Evolutionary conservation across 2,329 filamentous ascomycete species (phyloP), one percentile per base, ranked within the genome.

Genomic region (Exophiala dermatitidis): DNA sequence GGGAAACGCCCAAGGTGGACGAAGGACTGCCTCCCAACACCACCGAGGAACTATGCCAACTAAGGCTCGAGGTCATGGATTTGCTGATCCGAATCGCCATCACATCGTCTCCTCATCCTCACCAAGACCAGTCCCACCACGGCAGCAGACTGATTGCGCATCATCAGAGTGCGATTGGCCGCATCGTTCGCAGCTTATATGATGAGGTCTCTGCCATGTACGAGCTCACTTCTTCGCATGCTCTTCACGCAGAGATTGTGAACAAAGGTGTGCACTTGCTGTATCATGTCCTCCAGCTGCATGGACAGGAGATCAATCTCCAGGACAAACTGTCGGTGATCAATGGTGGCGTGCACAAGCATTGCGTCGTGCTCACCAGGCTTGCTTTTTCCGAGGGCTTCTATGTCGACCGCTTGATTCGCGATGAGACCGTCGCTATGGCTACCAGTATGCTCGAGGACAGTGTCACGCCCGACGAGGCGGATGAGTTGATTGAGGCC

Each of bases 321-420:
- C 78, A 82, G 46, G 77, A 80, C 46, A 94, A 91, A 67, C 74
- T 95, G 3, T 76, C 78, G 0, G 78, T 79, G 5, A 80, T 87
- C 0, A 77, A 81, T 3, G 88, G 88, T 2, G 87, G 84, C 0
- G 80, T 82, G 48, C 89, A 95, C 64, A 89, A 90, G 48, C 91
- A 94, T 64, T 74, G 94, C 1, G 80, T 96, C 6, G 82, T 83
- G 1, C 73, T 98, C 42, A 90, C 88, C 0, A 74, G 91, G 40
- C 72, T 97, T n/a, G 89, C 88, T 0, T 96, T 95, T 67, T 84
- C 82, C 4, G 88, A 95, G 57, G 85, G 88, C 31, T 69, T 87
- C 5, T 79, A 93, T 7, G 76, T 94, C 30, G 90, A 96, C 69
- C 75, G 77, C 1, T 84, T 84, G 0, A 85, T 95, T 49, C 85